phyloP scores from a whole-genome alignment of 2,329 filamentous ascomycete genomes.

The Neonectria hederae region DNA sequence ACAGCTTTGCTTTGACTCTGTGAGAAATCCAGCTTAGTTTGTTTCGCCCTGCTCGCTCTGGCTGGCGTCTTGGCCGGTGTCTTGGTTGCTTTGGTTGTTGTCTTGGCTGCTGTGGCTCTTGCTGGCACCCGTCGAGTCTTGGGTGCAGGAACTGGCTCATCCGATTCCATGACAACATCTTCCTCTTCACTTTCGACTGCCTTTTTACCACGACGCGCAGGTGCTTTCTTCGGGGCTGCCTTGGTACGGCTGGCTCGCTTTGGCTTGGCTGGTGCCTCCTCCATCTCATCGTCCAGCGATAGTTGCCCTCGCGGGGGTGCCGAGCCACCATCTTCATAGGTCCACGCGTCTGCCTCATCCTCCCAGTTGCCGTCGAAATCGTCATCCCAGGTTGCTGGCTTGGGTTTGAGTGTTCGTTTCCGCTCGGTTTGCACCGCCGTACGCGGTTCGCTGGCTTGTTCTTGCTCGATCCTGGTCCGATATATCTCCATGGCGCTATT shows the following conservation, averaged over 20 bases:
- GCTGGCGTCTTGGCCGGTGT: slow-evolving; percentile 13
- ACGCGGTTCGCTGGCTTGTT: slow-evolving; percentile 71
- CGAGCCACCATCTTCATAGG: slow-evolving; percentile 43
- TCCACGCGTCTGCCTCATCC: slow-evolving; percentile 73
- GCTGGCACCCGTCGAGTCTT: slow-evolving; percentile 40
- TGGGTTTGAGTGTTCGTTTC: slow-evolving; percentile 69
- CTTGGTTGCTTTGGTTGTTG: slow-evolving; percentile 24
- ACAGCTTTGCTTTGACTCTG: slow-evolving; percentile 58
- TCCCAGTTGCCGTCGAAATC: slow-evolving; percentile 89
- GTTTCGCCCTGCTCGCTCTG: slow-evolving; percentile 39
- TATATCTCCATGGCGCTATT: slow-evolving; percentile 78
- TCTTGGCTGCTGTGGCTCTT: slow-evolving; percentile 23
- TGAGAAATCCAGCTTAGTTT: slow-evolving; percentile 50
- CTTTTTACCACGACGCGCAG: slow-evolving; percentile 53
- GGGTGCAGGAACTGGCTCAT: slow-evolving; percentile 52
- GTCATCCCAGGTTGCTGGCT: slow-evolving; percentile 86
- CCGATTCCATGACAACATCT: slow-evolving; percentile 64
- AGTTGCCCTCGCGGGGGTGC: slow-evolving; percentile 20
- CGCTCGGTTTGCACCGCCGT: slow-evolving; percentile 51
- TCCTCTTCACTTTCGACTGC: slow-evolving; percentile 52
- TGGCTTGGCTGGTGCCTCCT: slow-evolving; percentile 46
- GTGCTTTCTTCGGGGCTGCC: slow-evolving; percentile 58
- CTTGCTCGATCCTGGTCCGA: slow-evolving; percentile 73
- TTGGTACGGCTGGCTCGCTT: slow-evolving; percentile 45
- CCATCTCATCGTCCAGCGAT: slow-evolving; percentile 5